phyloP scores from a whole-genome alignment of 1,139 yeast species.

The Debaryomycetaceae sp. region DNA sequence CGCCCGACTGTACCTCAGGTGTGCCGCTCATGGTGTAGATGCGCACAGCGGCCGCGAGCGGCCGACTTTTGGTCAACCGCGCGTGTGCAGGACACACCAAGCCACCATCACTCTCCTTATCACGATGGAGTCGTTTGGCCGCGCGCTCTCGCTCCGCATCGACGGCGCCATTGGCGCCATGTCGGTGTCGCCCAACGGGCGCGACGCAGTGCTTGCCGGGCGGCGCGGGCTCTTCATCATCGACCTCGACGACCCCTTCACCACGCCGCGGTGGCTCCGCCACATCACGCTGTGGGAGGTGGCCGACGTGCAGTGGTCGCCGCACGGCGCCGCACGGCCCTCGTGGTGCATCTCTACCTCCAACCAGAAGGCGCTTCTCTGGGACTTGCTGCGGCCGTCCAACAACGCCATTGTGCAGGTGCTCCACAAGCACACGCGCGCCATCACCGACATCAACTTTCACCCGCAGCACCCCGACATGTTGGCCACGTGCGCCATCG shows the following conservation, averaged over 20 bases:
- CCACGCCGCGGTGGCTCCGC: constrained; percentile 90
- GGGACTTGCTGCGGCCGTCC: constrained; percentile 83
- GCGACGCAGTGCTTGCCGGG: constrained; percentile 92
- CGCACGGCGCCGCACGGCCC: constrained; percentile 72
- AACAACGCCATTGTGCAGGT: constrained; percentile 79
- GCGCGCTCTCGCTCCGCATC: constrained; percentile 74
- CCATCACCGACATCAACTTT: constrained; percentile 93
- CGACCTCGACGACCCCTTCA: constrained; percentile 93
- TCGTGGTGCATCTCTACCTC: constrained; percentile 92
- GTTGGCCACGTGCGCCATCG: constrained; percentile 92
- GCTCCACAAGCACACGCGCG: constrained; percentile 84
- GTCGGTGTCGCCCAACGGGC: constrained; percentile 85
- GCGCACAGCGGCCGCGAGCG: too few species aligned
- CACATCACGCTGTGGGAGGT: constrained; percentile 97
- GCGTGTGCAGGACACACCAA: neutral
- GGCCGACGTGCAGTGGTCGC: constrained; percentile 98
- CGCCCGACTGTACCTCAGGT: too few species aligned
- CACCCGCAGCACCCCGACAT: constrained; percentile 84
- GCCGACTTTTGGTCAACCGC: neutral
- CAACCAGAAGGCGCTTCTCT: constrained; percentile 88
- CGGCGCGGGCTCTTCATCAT: constrained; percentile 81
- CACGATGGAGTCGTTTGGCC: constrained; percentile 50
- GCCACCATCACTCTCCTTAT: neutral
- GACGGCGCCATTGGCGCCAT: constrained; percentile 94
- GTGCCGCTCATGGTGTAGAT: too few species aligned